These are phyloP conservation scores for Sindora glabra DNA, from an alignment of 306 rosid species.

Conservation along the genomic window DNA sequence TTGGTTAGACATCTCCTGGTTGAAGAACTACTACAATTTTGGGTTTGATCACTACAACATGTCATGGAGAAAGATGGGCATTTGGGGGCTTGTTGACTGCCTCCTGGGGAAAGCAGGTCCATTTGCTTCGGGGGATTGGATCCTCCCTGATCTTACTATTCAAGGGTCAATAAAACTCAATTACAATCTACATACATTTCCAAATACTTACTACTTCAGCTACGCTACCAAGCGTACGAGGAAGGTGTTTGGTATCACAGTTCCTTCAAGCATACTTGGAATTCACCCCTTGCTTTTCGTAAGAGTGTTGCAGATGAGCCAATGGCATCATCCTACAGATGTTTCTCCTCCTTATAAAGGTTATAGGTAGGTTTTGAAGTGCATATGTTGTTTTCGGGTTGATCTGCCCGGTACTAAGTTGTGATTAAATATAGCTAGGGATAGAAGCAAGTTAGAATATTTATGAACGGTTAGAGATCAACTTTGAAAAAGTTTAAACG, in stretches of 20 bases:
- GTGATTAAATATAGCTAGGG: too few species aligned
- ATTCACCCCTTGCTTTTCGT: constrained; percentile 81
- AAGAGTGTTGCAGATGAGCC: constrained; percentile 90
- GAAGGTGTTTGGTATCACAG: constrained; percentile 65
- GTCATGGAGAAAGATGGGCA: constrained; percentile 73
- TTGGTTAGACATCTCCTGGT: constrained; percentile 81
- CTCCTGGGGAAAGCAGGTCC: constrained; percentile 82
- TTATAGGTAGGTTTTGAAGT: constrained; percentile 49
- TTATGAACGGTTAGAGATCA: too few species aligned
- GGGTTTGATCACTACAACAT: constrained; percentile 90
- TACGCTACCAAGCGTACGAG: constrained; percentile 85
- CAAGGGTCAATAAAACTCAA: constrained; percentile 81
- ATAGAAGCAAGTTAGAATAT: too few species aligned
- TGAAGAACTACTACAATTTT: constrained; percentile 82
- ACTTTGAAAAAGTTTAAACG: too few species aligned
- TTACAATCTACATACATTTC: constrained; percentile 50
- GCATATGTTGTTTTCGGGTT: neutral
- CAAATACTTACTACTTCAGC: constrained; percentile 85
- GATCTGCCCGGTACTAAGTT: neutral
- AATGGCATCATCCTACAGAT: constrained; percentile 85
- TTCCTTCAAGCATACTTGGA: constrained; percentile 71
- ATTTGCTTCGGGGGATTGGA: constrained; percentile 89
- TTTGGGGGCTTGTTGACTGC: constrained; percentile 74
- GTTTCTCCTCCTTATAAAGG: constrained; percentile 84
- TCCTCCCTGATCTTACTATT: constrained; percentile 94